Percentiles rank a stretch among this genome's conserved stretches.
Conservation (phyloP, 1,284 basidiomycete genomes). For the Pseudozyma tsukubaensis region DNA sequence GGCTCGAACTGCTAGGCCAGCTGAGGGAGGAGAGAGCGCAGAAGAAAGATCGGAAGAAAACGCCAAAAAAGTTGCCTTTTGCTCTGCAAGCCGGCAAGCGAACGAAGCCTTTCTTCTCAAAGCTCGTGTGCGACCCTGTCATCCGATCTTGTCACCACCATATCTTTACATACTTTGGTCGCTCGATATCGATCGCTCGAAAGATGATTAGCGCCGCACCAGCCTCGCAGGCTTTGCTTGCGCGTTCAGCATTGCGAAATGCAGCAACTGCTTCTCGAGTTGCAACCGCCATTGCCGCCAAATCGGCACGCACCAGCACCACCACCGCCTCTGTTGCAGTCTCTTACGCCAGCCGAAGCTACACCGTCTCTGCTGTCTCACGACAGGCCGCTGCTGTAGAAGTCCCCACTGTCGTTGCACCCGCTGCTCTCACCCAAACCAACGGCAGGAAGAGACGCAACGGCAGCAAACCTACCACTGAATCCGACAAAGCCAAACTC, state of each 20-base stretch:
- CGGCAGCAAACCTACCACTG: slow-evolving; percentile 12
- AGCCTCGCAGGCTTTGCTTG: slow-evolving; percentile 23
- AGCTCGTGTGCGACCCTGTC: neutral
- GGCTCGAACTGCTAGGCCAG: neutral
- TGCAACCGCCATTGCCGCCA: slow-evolving; percentile 12
- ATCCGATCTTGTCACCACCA: slow-evolving; percentile 1
- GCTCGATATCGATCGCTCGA: neutral
- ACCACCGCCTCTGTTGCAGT: slow-evolving; percentile 1
- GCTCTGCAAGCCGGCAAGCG: neutral
- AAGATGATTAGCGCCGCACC: slow-evolving; percentile 30
- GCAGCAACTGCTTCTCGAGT: slow-evolving; percentile 6
- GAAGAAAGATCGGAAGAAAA: slow-evolving; percentile 15
- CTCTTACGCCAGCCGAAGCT: slow-evolving; percentile 17
- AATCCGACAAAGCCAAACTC: slow-evolving; percentile 25
- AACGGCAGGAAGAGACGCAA: slow-evolving; percentile 18
- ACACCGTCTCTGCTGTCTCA: slow-evolving; percentile 7
- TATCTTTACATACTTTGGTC: slow-evolving; percentile 1
- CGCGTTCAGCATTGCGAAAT: slow-evolving; percentile 25
- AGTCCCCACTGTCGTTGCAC: slow-evolving; percentile 1
- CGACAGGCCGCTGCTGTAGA: slow-evolving; percentile 11
- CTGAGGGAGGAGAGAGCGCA: neutral
- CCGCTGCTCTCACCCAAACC: slow-evolving; percentile 6
- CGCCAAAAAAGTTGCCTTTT: slow-evolving; percentile 15
- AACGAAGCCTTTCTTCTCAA: neutral
- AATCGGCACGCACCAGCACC: neutral